Evolutionary conservation across 345 rosid species (phyloP), one percentile per base, ranked within the genome.

Genomic region (Sisymbrium altissimum): DNA sequence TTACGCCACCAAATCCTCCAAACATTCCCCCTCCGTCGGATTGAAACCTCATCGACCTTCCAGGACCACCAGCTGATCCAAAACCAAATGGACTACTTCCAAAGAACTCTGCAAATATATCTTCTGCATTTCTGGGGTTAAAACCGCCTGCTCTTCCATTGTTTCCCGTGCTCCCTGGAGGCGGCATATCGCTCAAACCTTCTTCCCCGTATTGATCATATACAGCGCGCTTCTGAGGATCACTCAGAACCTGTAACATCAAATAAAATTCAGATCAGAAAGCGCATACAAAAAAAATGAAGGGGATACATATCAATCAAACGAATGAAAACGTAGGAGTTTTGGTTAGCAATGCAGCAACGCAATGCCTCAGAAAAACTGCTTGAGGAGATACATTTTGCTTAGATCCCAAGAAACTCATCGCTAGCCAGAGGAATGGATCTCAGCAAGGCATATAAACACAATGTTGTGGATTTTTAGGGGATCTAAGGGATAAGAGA

Each of bases 121-220:
- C 99, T 66, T 95, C 94, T 0, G 99, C 99, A 66, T 90, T 90
- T 74, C 99, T 86, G 0, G 98, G 98, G 82, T 90, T 90, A 73
- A 95, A 95, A 8, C 97, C 97, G 15, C 59, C 79, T 2, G 82
- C 68, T 69, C 83, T 86, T 57, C 79, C 80, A 3, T 72, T 80
- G 40, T 81, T 81, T 74, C 86, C 89, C 12, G 84, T 72, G 62
- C 78, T 85, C 43, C 86, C 85, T 0, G 91, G 79, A 5, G 91
- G 87, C 8, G 96, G 96, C 77, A 79, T 80, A 68, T 90, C 98
- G 78, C 87, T 95, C 65, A 95, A 76, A 4, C 98, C 98, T 82
- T 95, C 98, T 83, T 92, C 97, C 3, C 99, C 99, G 53, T 86
- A 81, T 60, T 88, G 98, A 71, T 95, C 98, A 70, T 87, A 95